Base-by-base conservation (phyloP, 495 filamentous ascomycete species). In the Rhizodiscina lignyota region DNA sequence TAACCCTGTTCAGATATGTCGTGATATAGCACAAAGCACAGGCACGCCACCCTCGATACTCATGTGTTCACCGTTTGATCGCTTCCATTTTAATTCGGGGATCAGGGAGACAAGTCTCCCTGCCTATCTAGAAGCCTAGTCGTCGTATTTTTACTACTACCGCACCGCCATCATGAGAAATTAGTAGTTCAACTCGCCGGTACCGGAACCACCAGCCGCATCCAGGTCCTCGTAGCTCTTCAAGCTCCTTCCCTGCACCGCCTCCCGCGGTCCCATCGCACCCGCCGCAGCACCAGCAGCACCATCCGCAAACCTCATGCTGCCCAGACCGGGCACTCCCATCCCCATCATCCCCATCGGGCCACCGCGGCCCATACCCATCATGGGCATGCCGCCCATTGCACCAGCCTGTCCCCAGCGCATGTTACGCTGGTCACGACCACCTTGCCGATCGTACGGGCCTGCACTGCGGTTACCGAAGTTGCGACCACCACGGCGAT, bases 181-280 rank as follows among this genome's bases (percentile, higher is more conserved):
- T 23, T 54, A 77, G 39, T 79, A 79, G 47, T 79, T 72, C 37
- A 79, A 52, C 50, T 77, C 74, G 5, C 64, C 70, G 30, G 61
- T 61, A 21, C 60, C 69, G 20, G 64, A 56, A 15, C 60, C 69
- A 18, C 60, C 58, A 22, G 72, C 60, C 12, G 89, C 87, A 61
- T 97, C 89, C 2, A 97, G 60, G 56, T 97, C 89, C 55, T 96
- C 91, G 55, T 97, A 97, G 53, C 81, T 91, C 66, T 89, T 93
- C 22, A 97, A 50, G 28, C 79, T 92, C 30, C 89, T 70, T 3
- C 91, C 89, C 43, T 85, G 77, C 2, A 92, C 82, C 1, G 86
- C 81, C 57, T 91, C 83, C 12, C 78, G 62, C 2, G 85, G 84
- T 2, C 79, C 80, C 42, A 85, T 72, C 1, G 77, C 72, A 30